Base-by-base conservation (phyloP, 495 filamentous ascomycete species). In the Penicillium robsamsonii region DNA sequence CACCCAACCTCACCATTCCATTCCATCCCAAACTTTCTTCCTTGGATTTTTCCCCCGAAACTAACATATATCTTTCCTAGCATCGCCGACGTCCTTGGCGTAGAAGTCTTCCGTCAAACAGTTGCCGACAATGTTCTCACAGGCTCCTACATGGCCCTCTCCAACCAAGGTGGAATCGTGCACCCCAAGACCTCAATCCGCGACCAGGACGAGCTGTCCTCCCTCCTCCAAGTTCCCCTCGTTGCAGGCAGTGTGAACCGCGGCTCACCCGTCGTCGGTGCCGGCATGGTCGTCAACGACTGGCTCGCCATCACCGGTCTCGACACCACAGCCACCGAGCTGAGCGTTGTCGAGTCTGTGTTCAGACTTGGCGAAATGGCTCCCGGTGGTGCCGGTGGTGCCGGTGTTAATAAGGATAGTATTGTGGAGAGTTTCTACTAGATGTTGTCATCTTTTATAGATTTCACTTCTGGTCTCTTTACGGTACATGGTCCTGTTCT, bases 371-470 rank as follows among this genome's bases (percentile, higher is more conserved):
- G 92, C 48, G 95, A 97, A 82, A 77, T 75, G 71, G 71, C 68
- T 20, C 70, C 74, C 17, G 63, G 70, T 30, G 76, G 74, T 50
- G 49, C 69, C 50, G 92, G 89, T 46, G 84, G 84, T 61, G 89
- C 84, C 15, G 88, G 84, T 50, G 87, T 79, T 41, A 81, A 96
- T 71, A 96, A 96, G 84, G 92, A 96, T 71, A 91, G 92, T 44
- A 95, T 98, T 82, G 94, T 98, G 53, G 94, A 98, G 82, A 92
- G 87, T 60, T 98, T 97, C 74, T 98, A 98, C 74, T 98, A 79
- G 82, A 50, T 27, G 22, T 44, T 37, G n/a, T 59, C 42, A 47
- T 55, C n/a, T 48, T 27, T 53, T 22, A 22, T 42, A 47, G 31
- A 22, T 46, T 46, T 13, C 25, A 42, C 38, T 40, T n/a, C 27